These are phyloP conservation scores for Ottelia alismoides DNA, from an alignment of 106 monocot species.

Conservation along the genomic window DNA sequence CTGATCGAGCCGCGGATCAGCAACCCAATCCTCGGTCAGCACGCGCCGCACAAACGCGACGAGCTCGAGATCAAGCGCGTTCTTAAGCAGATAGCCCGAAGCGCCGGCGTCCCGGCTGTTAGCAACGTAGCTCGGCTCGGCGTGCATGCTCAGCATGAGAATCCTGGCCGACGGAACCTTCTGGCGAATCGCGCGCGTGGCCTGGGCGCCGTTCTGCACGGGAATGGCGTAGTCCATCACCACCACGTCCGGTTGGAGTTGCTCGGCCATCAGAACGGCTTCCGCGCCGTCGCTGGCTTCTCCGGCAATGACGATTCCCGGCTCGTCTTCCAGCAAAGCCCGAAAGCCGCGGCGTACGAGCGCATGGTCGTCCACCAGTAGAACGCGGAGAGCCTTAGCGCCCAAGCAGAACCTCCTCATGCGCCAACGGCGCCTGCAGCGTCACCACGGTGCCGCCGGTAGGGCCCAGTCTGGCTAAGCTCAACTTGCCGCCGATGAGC, in stretches of 20 bases:
- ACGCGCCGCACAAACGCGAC: background rate
- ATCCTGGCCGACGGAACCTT: too few species aligned
- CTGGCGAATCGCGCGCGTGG: too few species aligned
- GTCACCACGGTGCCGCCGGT: too few species aligned
- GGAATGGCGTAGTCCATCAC: background rate
- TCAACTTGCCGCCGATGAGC: too few species aligned
- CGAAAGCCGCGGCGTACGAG: background rate
- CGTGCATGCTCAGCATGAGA: background rate
- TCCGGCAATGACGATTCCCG: background rate
- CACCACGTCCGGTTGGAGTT: background rate
- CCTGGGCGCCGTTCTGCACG: background rate
- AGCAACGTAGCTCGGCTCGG: background rate
- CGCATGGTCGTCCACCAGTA: background rate
- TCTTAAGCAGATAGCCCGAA: background rate
- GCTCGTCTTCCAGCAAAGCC: background rate
- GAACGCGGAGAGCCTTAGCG: too few species aligned
- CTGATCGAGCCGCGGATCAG: background rate
- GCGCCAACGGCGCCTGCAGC: too few species aligned
- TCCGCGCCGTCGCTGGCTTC: background rate
- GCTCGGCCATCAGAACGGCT: background rate
- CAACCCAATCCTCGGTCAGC: background rate
- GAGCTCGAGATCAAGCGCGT: background rate
- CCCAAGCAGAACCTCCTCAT: too few species aligned
- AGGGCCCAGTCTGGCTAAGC: too few species aligned
- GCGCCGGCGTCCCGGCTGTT: background rate